Percentiles rank a stretch among this genome's conserved stretches.
Evolutionary conservation across 192 early-diverging fungal species (phyloP).

Genomic region (Mortierella alpina): DNA sequence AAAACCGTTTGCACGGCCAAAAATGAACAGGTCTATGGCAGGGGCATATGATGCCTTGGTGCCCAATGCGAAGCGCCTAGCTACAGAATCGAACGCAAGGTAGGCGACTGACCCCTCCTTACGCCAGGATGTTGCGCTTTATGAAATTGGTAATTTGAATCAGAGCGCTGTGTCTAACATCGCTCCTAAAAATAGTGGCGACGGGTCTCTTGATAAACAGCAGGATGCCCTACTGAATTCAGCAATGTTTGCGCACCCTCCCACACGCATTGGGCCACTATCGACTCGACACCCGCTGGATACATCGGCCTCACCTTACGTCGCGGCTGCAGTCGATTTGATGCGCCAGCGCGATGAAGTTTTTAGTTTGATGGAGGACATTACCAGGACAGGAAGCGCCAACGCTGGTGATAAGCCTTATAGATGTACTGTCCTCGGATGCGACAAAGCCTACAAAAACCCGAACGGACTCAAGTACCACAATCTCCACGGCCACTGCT

Average conservation of each 20-base stretch:
- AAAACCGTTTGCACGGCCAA: neutral
- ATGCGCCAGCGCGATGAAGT: slow-evolving; percentile 35
- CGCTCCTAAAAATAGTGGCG: too few relatives aligned
- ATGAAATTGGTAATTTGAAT: too few relatives aligned
- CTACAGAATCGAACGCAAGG: too few relatives aligned
- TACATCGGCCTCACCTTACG: slow-evolving; percentile 7
- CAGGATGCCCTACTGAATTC: too few relatives aligned
- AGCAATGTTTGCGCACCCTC: too few relatives aligned
- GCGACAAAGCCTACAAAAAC: slow-evolving; percentile 98
- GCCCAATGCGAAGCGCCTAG: too few relatives aligned
- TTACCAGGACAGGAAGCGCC: slow-evolving; percentile 10
- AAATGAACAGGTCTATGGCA: neutral
- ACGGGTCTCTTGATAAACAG: too few relatives aligned
- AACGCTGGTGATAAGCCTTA: slow-evolving; percentile 80
- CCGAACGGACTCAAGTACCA: slow-evolving; percentile 99
- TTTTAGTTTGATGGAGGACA: slow-evolving; percentile 30
- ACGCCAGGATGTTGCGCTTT: too few relatives aligned
- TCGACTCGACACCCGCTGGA: neutral
- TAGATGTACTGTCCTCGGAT: slow-evolving; percentile 86
- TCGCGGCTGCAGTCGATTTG: slow-evolving; percentile 13
- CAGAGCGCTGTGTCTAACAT: too few relatives aligned
- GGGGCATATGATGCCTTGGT: too few relatives aligned
- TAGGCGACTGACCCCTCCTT: too few relatives aligned
- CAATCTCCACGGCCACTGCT: slow-evolving; percentile 93
- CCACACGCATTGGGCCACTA: neutral